Percentiles rank a stretch among this genome's conserved stretches.
Evolutionary conservation across 768 basidiomycete species (phyloP).

Genomic region (Lentinula lateritia): DNA sequence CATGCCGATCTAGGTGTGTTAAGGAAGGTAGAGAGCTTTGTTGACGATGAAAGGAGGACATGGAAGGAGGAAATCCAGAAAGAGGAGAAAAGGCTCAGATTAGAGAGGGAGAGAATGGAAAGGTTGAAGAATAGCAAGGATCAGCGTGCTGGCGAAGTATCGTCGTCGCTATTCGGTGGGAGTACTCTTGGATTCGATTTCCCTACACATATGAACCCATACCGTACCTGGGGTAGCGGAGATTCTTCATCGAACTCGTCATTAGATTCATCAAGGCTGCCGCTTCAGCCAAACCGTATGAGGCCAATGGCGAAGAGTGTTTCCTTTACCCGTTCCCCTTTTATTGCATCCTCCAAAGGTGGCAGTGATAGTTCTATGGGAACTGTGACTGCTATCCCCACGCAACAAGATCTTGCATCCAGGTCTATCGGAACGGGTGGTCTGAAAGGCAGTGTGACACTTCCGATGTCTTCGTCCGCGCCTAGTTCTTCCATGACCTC

Average conservation of each 20-base stretch:
- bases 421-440: neutral
- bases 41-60: conserved; percentile 38
- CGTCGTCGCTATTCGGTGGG: neutral
- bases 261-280: neutral
- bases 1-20: conserved; percentile 71
- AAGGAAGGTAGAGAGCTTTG: conserved; percentile 56
- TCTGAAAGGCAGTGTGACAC: neutral
- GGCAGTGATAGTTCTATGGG: neutral
- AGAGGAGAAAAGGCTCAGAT: conserved; percentile 18
- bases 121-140: conserved; percentile 14
- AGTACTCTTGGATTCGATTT: conserved; percentile 5
- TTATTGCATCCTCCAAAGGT: neutral
- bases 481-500: neutral
- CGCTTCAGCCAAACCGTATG: neutral
- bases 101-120: conserved; percentile 21
- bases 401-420: neutral
- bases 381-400: neutral
- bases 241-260: neutral
- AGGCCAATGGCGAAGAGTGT: conserved; percentile 9
- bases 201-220: conserved; percentile 1
- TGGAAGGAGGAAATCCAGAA: conserved; percentile 32
- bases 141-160: conserved; percentile 13
- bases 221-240: conserved; percentile 1
- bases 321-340: conserved; percentile 7
- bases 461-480: conserved; percentile 7